Percentiles rank a stretch among this genome's conserved stretches.
phyloP scores from a whole-genome alignment of 1,284 basidiomycete species.

The Apiotrichum laibachii region DNA sequence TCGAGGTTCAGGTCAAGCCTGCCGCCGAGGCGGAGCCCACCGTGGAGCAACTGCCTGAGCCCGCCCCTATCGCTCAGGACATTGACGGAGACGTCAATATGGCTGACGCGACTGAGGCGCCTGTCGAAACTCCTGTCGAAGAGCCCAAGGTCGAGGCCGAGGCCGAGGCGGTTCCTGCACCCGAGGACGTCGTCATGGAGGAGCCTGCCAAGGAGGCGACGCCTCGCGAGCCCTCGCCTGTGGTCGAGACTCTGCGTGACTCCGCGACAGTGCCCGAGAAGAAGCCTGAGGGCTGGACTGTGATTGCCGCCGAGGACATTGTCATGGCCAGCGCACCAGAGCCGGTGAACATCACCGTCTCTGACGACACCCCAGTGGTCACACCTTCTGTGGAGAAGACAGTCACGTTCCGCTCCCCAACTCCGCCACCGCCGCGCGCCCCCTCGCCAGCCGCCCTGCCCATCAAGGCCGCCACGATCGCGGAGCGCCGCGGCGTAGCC shows the following conservation, averaged over 20 bases:
- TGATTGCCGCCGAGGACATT: not conserved
- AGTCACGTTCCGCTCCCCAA: slow-evolving; percentile 16
- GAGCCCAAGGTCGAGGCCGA: not conserved
- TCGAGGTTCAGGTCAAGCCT: not conserved
- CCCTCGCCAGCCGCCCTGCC: not conserved
- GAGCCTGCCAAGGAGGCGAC: not conserved
- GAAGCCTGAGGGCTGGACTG: not conserved
- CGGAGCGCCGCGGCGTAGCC: slow-evolving; percentile 33
- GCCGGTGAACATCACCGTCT: slow-evolving; percentile 6
- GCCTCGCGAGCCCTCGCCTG: not conserved
- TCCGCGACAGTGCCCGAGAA: not conserved
- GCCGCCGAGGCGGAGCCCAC: not conserved
- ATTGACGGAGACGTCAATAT: slow-evolving; percentile 11
- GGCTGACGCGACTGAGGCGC: not conserved
- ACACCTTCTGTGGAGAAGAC: slow-evolving; percentile 10
- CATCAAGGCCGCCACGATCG: slow-evolving; percentile 28
- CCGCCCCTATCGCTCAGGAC: not conserved
- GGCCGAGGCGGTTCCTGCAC: not conserved
- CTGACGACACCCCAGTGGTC: not conserved
- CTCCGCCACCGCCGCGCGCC: not conserved
- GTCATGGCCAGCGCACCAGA: not conserved
- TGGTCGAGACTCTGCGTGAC: too few relatives aligned
- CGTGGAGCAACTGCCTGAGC: too few relatives aligned
- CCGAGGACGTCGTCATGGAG: not conserved
- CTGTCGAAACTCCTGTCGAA: not conserved